Base-by-base conservation (phyloP, 2,329 filamentous ascomycete species). In the Exophiala dermatitidis region DNA sequence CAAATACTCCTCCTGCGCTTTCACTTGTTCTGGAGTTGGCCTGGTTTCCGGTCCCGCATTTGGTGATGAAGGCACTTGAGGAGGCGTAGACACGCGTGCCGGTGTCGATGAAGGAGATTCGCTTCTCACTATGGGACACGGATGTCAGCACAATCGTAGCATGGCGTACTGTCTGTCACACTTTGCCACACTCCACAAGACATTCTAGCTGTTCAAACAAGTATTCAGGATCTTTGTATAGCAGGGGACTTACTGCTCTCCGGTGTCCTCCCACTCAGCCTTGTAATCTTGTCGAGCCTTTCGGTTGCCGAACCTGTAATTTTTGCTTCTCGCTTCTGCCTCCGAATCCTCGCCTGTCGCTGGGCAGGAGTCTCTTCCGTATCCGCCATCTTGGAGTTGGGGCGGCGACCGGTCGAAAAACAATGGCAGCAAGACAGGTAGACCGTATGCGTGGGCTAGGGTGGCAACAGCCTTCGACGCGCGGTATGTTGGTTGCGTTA, bases 271-370 rank as follows among this genome's bases (percentile, higher is more conserved):
- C 80, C 82, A 53, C 80, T 81, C 50, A 83, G 65, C 36, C 74
- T 74, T 37, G 80, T 82, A 66, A 85, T 85, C 61, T 79, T 78
- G 52, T 82, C 78, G 41, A 85, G 70, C 57, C 82, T 74, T 36
- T 78, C 76, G 37, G 78, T 75, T 50, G 80, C 81, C 56, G 76
- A 75, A 43, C 76, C 75, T 58, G 73, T 74, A 64, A 83, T 79
- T 68, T 84, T 84, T 52, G 80, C 80, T 62, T 82, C 77, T 12
- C 81, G 76, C 56, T 81, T 79, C 66, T 85, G 81, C 56, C 81
- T 78, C 40, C 82, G 78, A 51, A 82, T 71, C 44, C 81, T 78
- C 46, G 81, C 80, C 61, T 80, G 75, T 59, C 66, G 65, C 56
- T 76, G 74, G 12, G 72, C 71, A 10, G 73, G 71, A 1, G 74